A percentile compares a stretch with the other conserved stretches of the same genome.
These are phyloP conservation scores for Leccinum pellstonianum DNA, from an alignment of 768 basidiomycete genomes.

Conservation along the genomic window DNA sequence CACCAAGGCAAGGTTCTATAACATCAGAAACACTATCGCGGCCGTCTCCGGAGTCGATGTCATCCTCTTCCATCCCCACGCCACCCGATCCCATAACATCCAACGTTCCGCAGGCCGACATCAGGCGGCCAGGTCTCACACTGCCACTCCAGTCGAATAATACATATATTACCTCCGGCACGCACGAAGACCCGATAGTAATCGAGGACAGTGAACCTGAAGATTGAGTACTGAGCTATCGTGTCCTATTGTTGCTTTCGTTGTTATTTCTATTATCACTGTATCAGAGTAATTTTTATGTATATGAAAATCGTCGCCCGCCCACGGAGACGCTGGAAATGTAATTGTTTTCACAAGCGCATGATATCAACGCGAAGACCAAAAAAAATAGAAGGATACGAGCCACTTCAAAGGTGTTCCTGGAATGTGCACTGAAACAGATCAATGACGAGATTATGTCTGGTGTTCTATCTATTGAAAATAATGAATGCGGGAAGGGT, in stretches of 20 bases:
- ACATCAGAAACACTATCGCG: neutral
- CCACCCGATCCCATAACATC: neutral
- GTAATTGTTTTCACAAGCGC: neutral
- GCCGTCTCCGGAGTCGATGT: neutral
- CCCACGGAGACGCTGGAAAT: neutral
- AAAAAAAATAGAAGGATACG: neutral
- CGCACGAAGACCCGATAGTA: slow-evolving; percentile 23
- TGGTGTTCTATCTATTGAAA: slow-evolving; percentile 40
- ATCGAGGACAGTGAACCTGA: slow-evolving; percentile 23
- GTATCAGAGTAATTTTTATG: neutral
- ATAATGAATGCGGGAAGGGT: slow-evolving; percentile 9
- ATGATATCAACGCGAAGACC: neutral
- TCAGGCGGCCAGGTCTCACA: slow-evolving; percentile 6
- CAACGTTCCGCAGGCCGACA: neutral
- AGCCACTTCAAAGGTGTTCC: slow-evolving; percentile 19
- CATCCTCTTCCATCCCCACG: neutral
- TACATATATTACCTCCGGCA: slow-evolving; percentile 11
- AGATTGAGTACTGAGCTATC: slow-evolving; percentile 9
- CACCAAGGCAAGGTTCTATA: slow-evolving; percentile 3
- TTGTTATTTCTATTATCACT: neutral
- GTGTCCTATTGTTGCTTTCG: neutral
- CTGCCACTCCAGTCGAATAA: slow-evolving; percentile 3
- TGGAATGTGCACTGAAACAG: slow-evolving; percentile 4
- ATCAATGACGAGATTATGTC: slow-evolving; percentile 48
- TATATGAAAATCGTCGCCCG: neutral